Conservation (phyloP, 768 basidiomycete species). For the Amanita subjunquillea region DNA sequence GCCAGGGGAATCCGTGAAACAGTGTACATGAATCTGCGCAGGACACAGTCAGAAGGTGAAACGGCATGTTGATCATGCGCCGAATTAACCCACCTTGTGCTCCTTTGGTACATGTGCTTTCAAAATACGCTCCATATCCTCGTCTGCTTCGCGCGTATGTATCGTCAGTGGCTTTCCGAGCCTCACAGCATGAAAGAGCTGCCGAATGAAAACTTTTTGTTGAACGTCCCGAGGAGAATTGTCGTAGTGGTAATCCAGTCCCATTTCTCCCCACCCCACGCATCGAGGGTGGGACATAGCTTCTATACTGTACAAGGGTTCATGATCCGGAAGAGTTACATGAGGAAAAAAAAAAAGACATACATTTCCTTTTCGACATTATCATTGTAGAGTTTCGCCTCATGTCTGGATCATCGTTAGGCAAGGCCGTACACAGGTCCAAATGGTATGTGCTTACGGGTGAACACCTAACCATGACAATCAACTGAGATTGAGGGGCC, state of each 20-base stretch:
- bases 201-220: conserved; percentile 52
- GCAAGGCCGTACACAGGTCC: neutral
- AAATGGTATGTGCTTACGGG: conserved; percentile 39
- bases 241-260: conserved; percentile 80
- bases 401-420: conserved; percentile 34
- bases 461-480: conserved; percentile 44
- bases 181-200: conserved; percentile 57
- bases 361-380: conserved; percentile 62
- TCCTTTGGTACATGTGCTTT: conserved; percentile 67
- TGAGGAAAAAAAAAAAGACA: conserved; percentile 12
- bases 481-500: neutral
- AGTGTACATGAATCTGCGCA: conserved; percentile 72
- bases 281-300: conserved; percentile 76
- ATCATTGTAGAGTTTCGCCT: conserved; percentile 60
- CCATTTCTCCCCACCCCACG: conserved; percentile 86
- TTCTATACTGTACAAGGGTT: conserved; percentile 36
- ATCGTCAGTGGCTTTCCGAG: conserved; percentile 75
- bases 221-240: conserved; percentile 65
- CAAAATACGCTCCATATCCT: conserved; percentile 69
- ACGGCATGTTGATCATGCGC: neutral
- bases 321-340: neutral
- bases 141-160: conserved; percentile 81
- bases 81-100: conserved; percentile 37
- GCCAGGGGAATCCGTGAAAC: conserved; percentile 75
- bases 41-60: neutral